phyloP scores from a whole-genome alignment of 169 alveolate genomes.

The Ichthyophthirius multifiliis region DNA sequence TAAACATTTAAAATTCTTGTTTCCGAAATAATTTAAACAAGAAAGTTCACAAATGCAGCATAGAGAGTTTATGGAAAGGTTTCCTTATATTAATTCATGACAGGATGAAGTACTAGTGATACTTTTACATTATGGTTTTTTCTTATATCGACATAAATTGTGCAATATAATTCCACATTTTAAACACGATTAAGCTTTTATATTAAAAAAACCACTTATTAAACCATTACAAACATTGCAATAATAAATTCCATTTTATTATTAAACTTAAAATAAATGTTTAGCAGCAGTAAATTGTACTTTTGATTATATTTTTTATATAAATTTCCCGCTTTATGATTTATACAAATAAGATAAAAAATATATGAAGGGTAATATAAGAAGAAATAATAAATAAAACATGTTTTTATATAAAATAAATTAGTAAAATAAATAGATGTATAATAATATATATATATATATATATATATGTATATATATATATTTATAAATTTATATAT shows the following conservation, averaged over 20 bases:
- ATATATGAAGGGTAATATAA: too few relatives aligned
- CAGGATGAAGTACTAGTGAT: not conserved
- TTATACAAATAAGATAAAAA: too few relatives aligned
- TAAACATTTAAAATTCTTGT: constrained; percentile 22
- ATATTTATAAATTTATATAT: too few relatives aligned
- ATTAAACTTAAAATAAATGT: not conserved
- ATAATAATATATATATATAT: too few relatives aligned
- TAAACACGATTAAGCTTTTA: constrained; percentile 7
- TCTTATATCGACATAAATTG: constrained; percentile 10
- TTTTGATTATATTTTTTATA: too few relatives aligned
- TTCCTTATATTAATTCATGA: too few relatives aligned
- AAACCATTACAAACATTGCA: constrained; percentile 31
- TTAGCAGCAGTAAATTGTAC: constrained; percentile 8
- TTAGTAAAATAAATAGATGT: too few relatives aligned
- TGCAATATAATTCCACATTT: constrained; percentile 34
- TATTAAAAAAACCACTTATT: constrained; percentile 11
- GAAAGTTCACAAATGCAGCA: not conserved
- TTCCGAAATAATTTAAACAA: constrained; percentile 12
- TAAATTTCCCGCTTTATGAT: too few relatives aligned
- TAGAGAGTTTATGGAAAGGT: not conserved
- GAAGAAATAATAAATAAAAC: too few relatives aligned
- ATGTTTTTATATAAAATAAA: too few relatives aligned
- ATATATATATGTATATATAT: too few relatives aligned
- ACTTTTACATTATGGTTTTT: constrained; percentile 5
- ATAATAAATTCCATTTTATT: not conserved